These are phyloP conservation scores for Teunomyces kruisii DNA, from an alignment of 805 yeast species.

Conservation along the genomic window DNA sequence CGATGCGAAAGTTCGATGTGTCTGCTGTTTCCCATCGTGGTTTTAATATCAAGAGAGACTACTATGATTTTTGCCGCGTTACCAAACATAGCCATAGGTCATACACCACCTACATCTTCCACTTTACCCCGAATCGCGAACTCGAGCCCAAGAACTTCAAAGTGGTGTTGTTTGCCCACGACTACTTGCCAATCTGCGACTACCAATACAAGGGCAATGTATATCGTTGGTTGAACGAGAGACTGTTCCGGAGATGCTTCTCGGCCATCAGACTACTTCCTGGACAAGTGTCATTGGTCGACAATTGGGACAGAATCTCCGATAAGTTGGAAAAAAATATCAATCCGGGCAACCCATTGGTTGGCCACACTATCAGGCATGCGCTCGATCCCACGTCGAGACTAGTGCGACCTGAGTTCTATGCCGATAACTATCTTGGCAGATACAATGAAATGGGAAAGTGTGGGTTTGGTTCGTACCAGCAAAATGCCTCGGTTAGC, in stretches of 20 bases:
- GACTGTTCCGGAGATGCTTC: not conserved
- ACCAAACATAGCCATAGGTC: not conserved
- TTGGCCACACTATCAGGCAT: not conserved
- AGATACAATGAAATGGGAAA: not conserved
- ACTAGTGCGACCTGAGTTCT: not conserved
- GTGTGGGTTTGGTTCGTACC: not conserved
- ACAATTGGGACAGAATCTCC: constrained; percentile 6
- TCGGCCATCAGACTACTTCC: not conserved
- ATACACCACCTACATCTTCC: not conserved
- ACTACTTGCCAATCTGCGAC: constrained; percentile 7
- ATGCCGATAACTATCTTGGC: not conserved
- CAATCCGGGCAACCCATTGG: not conserved
- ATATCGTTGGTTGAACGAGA: constrained; percentile 7
- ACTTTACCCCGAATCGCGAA: not conserved
- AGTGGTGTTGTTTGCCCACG: constrained; percentile 6
- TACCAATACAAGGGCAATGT: constrained; percentile 5
- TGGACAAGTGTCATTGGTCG: constrained; percentile 2
- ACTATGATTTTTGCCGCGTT: constrained; percentile 4
- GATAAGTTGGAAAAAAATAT: not conserved
- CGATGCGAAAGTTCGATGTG: not conserved
- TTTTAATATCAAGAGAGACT: constrained; percentile 4
- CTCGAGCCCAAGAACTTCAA: not conserved
- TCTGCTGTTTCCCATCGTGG: not conserved
- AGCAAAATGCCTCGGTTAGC: not conserved
- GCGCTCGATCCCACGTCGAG: not conserved